phyloP scores from a whole-genome alignment of 163 green algal genomes.

The Scenedesmus sp. region DNA sequence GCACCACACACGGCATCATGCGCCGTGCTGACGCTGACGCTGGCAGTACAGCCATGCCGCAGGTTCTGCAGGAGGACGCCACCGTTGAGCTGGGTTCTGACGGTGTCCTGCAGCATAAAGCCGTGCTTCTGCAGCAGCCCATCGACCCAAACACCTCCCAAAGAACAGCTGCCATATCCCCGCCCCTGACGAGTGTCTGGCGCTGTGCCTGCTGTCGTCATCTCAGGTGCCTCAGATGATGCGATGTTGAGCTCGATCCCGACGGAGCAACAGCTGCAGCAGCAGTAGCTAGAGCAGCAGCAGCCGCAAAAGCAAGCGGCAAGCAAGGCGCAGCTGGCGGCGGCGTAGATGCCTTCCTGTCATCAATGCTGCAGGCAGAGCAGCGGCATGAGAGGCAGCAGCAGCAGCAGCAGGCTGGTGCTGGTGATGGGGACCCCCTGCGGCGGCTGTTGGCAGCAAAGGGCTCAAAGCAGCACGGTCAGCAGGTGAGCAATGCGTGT shows the following conservation, averaged over 20 bases:
- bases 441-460: slow-evolving; percentile 32
- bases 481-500: slow-evolving; percentile 4
- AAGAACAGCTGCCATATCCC: no score
- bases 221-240: background rate
- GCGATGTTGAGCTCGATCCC: slow-evolving; percentile 23
- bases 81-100: no score
- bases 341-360: slow-evolving; percentile 24
- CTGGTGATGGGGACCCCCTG: background rate
- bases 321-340: background rate
- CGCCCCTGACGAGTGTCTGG: no score
- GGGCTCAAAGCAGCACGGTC: background rate
- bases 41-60: no score
- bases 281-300: slow-evolving; percentile 11
- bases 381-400: slow-evolving; percentile 22
- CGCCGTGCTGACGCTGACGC: no score
- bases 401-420: slow-evolving; percentile 12
- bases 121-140: no score
- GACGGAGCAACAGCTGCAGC: slow-evolving; percentile 2
- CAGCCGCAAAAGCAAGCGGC: slow-evolving; percentile 13
- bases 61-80: no score
- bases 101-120: no score
- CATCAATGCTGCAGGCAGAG: slow-evolving; percentile 39
- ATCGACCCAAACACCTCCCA: no score
- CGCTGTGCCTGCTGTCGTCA: background rate
- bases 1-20: no score